Conservation (phyloP, 1,284 basidiomycete genomes). For the Phlebopus sp. region DNA sequence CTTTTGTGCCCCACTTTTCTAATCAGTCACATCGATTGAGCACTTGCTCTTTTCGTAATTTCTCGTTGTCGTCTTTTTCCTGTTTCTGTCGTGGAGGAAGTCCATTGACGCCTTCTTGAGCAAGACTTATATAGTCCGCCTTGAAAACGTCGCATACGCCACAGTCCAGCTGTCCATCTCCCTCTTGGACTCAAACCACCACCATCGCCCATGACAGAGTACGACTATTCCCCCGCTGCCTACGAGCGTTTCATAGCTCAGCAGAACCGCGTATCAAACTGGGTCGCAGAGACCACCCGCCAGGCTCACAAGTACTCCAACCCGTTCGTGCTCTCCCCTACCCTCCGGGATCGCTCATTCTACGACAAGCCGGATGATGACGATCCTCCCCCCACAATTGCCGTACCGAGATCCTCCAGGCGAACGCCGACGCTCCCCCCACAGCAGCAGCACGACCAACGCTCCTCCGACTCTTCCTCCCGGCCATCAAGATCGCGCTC, state of each 20-base stretch:
- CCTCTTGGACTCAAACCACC: not conserved
- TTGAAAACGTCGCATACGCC: not conserved
- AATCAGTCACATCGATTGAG: constrained; percentile 4
- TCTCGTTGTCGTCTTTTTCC: not conserved
- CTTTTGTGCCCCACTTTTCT: constrained; percentile 2
- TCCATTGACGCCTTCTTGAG: not conserved
- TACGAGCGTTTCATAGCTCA: constrained; percentile 42
- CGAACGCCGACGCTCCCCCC: not conserved
- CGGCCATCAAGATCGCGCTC: constrained; percentile 23
- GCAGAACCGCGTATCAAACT: constrained; percentile 42
- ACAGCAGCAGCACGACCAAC: constrained; percentile 17
- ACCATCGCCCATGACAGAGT: constrained; percentile 44
- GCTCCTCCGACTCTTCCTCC: constrained; percentile 21
- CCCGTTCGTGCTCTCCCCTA: constrained; percentile 31
- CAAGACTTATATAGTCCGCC: not conserved
- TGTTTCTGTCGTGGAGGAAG: not conserved
- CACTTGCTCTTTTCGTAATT: constrained; percentile 1
- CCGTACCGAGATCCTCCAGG: not conserved
- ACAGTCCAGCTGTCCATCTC: constrained; percentile 1
- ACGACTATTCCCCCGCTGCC: constrained; percentile 54
- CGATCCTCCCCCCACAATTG: not conserved
- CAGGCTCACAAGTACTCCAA: constrained; percentile 27
- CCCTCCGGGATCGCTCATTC: constrained; percentile 30
- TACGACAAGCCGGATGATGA: constrained; percentile 18
- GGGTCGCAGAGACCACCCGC: constrained; percentile 34